A percentile compares a stretch with the other conserved stretches of the same genome.
Evolutionary conservation across 2,329 filamentous ascomycete genomes (phyloP).

Genomic region (Botrytis byssoidea): DNA sequence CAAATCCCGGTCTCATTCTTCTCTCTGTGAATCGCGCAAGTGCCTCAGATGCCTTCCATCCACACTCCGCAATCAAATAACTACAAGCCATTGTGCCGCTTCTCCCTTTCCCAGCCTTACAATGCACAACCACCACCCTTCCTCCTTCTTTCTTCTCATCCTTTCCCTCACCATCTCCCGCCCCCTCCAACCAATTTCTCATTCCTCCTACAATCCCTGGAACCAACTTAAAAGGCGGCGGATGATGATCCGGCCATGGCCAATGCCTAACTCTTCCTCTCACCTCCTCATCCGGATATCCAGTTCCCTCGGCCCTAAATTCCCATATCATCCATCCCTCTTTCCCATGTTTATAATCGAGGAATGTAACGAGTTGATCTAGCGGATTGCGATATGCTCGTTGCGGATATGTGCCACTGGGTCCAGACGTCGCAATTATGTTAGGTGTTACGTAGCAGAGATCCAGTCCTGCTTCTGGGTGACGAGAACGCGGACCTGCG

Average conservation of each 20-base stretch:
- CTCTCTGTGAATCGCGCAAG: slow-evolving; percentile 71
- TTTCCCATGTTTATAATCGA: slow-evolving; percentile 78
- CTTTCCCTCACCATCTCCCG: slow-evolving; percentile 32
- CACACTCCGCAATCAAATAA: slow-evolving; percentile 86
- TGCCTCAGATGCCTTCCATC: slow-evolving; percentile 63
- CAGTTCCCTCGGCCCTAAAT: slow-evolving; percentile 93
- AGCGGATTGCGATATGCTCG: slow-evolving; percentile 92
- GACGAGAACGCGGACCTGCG: slow-evolving; percentile 77
- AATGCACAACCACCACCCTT: slow-evolving; percentile 87
- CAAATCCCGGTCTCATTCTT: slow-evolving; percentile 87
- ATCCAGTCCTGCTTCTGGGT: slow-evolving; percentile 85
- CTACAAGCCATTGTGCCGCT: slow-evolving; percentile 86
- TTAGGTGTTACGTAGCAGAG: slow-evolving; percentile 92
- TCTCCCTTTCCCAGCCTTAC: slow-evolving; percentile 93
- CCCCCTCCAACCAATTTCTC: slow-evolving; percentile 76
- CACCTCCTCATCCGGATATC: slow-evolving; percentile 88
- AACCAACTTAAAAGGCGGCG: slow-evolving; percentile 85
- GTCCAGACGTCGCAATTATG: slow-evolving; percentile 72
- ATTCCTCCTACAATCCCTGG: slow-evolving; percentile 89
- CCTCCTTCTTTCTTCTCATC: slow-evolving; percentile 34
- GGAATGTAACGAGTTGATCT: slow-evolving; percentile 79
- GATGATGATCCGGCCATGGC: slow-evolving; percentile 96
- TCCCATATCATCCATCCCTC: slow-evolving; percentile 92
- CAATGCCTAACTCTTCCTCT: slow-evolving; percentile 85
- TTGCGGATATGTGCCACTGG: slow-evolving; percentile 84